These are phyloP conservation scores for Eleusine coracana DNA, from an alignment of 176 grass and related monocot species.

Conservation along the genomic window DNA sequence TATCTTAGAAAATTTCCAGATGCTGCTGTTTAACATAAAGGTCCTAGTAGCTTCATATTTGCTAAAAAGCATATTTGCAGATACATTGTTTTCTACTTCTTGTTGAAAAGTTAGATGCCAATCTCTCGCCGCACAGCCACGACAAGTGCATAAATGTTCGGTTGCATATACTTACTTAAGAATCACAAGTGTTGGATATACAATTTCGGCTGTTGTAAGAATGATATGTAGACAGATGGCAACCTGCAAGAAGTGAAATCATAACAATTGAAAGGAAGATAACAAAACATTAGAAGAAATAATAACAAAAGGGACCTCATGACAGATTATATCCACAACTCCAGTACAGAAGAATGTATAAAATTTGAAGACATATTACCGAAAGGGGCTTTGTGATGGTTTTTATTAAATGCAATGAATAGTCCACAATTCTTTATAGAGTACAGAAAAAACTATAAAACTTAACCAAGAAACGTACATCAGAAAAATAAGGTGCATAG, in stretches of 20 bases:
- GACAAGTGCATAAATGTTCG: constrained; percentile 9
- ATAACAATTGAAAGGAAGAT: not conserved
- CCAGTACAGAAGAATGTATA: too few relatives aligned
- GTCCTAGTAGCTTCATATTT: constrained; percentile 13
- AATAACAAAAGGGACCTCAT: not conserved
- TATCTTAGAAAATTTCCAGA: not conserved
- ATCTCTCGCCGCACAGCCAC: not conserved
- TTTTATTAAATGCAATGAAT: not conserved
- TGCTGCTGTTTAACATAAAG: not conserved
- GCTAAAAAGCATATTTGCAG: constrained; percentile 10
- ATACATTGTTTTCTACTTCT: not conserved
- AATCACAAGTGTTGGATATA: constrained; percentile 89
- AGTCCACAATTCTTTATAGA: not conserved
- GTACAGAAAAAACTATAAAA: constrained; percentile 12
- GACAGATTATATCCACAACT: not conserved
- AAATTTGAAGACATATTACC: not conserved
- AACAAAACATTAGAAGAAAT: not conserved
- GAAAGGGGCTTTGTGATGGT: not conserved
- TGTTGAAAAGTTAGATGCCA: not conserved
- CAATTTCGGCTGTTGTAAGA: constrained; percentile 63
- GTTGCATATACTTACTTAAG: constrained; percentile 68
- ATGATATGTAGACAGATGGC: constrained; percentile 62
- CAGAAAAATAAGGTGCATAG: constrained; percentile 22
- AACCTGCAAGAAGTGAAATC: constrained; percentile 53
- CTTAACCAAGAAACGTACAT: constrained; percentile 1